Base-by-base conservation (phyloP, 2,329 filamentous ascomycete species). In the Apiospora aurea region DNA sequence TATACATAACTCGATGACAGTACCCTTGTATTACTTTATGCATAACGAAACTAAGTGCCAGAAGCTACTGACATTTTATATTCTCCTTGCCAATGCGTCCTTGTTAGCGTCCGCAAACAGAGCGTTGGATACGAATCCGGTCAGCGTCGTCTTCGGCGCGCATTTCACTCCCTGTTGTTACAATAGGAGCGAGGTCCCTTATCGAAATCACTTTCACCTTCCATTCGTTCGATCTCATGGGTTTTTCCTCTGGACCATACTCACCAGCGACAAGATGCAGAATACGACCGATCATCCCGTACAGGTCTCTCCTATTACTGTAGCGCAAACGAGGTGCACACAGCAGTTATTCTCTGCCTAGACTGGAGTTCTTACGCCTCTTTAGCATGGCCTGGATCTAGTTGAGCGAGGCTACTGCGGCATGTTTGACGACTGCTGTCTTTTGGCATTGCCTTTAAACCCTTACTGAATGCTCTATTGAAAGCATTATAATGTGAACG, bases 271-370 rank as follows among this genome's bases (percentile, higher is more conserved):
- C 10, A 53, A 29, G 51, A 29, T 53, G 24, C 24, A 2, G 2
- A 53, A 38, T 38, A 10, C 53, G 29, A 2, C 8, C 8, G 53
- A 61, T 10, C 13, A 53, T 53, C n/a, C 11, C 49, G 24, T 26
- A 14, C n/a, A 26, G 24, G 51, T 34, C 26, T 57, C 51, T 16
- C n/a, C n/a, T 57, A 53, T 26, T 57, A 57, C 4, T 34, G 24
- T 34, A 57, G 26, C 49, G 51, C 18, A 61, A 61, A 61, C 29
- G 53, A 61, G 29, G 53, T 38, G 53, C 53, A 61, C 29, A 29
- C 16, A 61, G 29, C 53, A n/a, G n/a, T n/a, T n/a, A n/a, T n/a
- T 38, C 53, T 61, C n/a, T n/a, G 16, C 29, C 16, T 0, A 61
- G 13, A 38, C 16, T 38, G 18, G 4, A 61, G 29, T 61, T 61